Percentiles rank a stretch among this genome's conserved stretches.
These are phyloP conservation scores for Didymella pomorum DNA, from an alignment of 2,329 filamentous ascomycete genomes.

Conservation along the genomic window DNA sequence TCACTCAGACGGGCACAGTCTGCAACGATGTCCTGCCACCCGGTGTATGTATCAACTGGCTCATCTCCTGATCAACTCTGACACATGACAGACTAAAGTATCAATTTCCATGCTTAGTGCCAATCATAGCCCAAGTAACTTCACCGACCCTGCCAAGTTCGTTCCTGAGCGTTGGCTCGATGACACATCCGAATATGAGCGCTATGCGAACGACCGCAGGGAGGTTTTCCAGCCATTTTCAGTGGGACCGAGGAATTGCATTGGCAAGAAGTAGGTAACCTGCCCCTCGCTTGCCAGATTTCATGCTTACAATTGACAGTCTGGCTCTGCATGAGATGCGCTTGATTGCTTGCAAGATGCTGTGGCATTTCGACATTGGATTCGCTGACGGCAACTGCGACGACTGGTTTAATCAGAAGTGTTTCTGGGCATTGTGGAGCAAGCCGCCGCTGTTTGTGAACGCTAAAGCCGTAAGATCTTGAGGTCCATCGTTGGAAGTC, in stretches of 20 bases:
- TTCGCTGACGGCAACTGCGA: not conserved
- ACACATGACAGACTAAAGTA: not conserved
- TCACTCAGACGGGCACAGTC: too few relatives aligned
- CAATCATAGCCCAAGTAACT: constrained; percentile 35
- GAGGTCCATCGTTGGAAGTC: too few relatives aligned
- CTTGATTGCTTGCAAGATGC: not conserved
- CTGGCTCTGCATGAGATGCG: not conserved
- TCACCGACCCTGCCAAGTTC: constrained; percentile 48
- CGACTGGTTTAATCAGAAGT: not conserved
- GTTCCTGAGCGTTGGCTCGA: constrained; percentile 55
- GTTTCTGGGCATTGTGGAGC: not conserved
- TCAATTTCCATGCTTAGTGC: not conserved
- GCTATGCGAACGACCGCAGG: constrained; percentile 21
- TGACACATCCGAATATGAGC: not conserved
- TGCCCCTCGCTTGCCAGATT: not conserved
- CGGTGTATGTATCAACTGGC: too few relatives aligned
- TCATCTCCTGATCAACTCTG: too few relatives aligned
- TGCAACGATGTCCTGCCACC: too few relatives aligned
- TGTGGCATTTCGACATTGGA: not conserved
- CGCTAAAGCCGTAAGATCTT: not conserved
- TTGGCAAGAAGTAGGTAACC: constrained; percentile 41
- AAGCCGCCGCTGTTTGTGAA: not conserved
- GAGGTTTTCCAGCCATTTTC: constrained; percentile 3
- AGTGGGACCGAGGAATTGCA: constrained; percentile 48
- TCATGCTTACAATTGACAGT: not conserved